These are phyloP conservation scores for Lactuca sativa DNA, from an alignment of 129 eudicot species.

Conservation along the genomic window DNA sequence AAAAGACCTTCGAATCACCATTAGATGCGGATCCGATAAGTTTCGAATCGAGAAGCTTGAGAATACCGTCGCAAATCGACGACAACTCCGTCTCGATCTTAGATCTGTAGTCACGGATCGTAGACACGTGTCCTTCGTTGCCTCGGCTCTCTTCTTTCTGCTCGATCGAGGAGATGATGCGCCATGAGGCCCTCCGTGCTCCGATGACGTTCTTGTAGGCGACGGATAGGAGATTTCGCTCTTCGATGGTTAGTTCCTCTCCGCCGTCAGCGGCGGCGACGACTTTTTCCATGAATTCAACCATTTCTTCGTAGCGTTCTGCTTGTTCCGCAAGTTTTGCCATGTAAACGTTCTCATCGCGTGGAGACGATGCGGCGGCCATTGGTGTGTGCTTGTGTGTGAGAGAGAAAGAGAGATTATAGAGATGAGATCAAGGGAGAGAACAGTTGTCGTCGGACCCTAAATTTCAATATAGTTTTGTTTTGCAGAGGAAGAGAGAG, in stretches of 20 bases:
- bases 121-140: conserved; percentile 61
- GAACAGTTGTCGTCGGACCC: background rate
- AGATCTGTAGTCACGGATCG: conserved; percentile 64
- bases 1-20: conserved; percentile 78
- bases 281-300: conserved; percentile 86
- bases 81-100: conserved; percentile 70
- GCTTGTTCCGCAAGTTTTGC: conserved; percentile 86
- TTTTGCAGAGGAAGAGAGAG: background rate
- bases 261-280: conserved; percentile 58
- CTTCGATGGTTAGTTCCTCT: conserved; percentile 38
- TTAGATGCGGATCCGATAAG: conserved; percentile 54
- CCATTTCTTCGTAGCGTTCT: conserved; percentile 90
- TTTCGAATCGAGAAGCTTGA: conserved; percentile 58
- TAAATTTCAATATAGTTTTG: background rate
- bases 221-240: conserved; percentile 29
- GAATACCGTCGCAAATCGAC: conserved; percentile 61
- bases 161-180: conserved; percentile 75
- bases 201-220: conserved; percentile 39
- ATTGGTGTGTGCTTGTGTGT: conserved; percentile 23
- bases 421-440: background rate
- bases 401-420: conserved; percentile 12
- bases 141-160: conserved; percentile 76
- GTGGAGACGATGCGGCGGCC: conserved; percentile 54
- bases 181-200: conserved; percentile 49
- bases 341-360: conserved; percentile 78